phyloP scores from a whole-genome alignment of 148 eudicot genomes.

The Hydrangea macrophylla region DNA sequence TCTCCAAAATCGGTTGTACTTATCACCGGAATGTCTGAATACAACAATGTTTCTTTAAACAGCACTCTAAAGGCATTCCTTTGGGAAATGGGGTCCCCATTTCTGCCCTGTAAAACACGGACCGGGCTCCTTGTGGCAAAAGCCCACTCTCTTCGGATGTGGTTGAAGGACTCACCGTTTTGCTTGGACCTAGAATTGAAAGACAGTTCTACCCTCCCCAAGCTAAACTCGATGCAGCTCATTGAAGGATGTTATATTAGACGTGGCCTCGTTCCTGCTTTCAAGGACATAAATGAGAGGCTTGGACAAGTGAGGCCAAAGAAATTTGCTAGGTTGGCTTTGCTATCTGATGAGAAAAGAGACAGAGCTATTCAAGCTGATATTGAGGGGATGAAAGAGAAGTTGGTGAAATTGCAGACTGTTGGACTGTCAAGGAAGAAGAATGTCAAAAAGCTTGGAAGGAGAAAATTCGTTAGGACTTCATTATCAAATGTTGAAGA shows the following conservation, averaged over 20 bases:
- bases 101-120: constrained; percentile 82
- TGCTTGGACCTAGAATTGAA: constrained; percentile 94
- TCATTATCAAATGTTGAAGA: constrained; percentile 13
- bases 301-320: constrained; percentile 79
- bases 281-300: constrained; percentile 67
- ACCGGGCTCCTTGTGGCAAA: constrained; percentile 84
- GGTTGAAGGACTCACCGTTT: constrained; percentile 95
- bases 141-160: constrained; percentile 90
- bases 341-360: constrained; percentile 74
- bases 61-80: constrained; percentile 84
- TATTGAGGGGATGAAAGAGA: constrained; percentile 69
- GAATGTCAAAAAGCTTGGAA: constrained; percentile 25
- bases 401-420: constrained; percentile 42
- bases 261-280: constrained; percentile 93
- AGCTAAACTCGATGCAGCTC: constrained; percentile 80
- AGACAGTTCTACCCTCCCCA: constrained; percentile 59
- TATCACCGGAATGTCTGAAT: constrained; percentile 76
- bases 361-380: constrained; percentile 67
- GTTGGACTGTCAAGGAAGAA: constrained; percentile 21
- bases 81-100: constrained; percentile 99
- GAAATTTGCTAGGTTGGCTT: constrained; percentile 85
- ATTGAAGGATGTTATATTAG: constrained; percentile 83
- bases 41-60: constrained; percentile 81
- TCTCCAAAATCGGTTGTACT: constrained; percentile 93
- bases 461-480: constrained; percentile 29